A percentile compares a stretch with the other conserved stretches of the same genome.
phyloP scores from a whole-genome alignment of 768 basidiomycete species.

The Scleroderma bovista region DNA sequence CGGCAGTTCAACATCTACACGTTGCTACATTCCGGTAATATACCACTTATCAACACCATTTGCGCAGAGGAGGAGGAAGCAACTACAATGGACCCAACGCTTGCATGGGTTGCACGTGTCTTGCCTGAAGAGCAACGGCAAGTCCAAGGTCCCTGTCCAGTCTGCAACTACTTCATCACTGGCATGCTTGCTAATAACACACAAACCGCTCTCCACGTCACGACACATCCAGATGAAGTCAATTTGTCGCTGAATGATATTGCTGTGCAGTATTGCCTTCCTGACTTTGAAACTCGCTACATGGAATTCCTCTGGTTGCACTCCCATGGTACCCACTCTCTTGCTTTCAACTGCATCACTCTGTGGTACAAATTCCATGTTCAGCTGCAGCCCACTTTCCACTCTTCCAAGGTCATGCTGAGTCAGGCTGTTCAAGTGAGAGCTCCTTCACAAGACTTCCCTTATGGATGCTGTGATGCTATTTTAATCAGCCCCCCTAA shows the following conservation, averaged over 20 bases:
- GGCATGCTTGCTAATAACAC: too few relatives aligned
- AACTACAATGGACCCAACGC: background rate
- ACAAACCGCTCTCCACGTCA: background rate
- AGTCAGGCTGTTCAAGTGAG: conserved; percentile 16
- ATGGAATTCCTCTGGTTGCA: background rate
- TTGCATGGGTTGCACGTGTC: background rate
- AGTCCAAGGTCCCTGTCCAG: background rate
- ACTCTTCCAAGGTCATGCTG: conserved; percentile 12
- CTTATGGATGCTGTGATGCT: conserved; percentile 14
- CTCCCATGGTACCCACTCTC: background rate
- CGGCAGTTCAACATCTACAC: conserved; percentile 10
- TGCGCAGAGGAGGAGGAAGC: background rate
- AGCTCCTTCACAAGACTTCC: conserved; percentile 15
- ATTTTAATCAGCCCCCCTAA: conserved; percentile 1
- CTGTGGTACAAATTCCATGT: conserved; percentile 22
- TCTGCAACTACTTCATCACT: too few relatives aligned
- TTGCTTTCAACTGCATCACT: conserved; percentile 1
- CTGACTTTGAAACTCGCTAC: conserved; percentile 13
- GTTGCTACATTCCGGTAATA: background rate
- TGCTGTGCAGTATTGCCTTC: conserved; percentile 12
- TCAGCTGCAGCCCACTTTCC: conserved; percentile 18
- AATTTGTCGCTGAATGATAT: background rate
- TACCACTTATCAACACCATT: background rate
- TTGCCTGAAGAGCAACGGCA: background rate
- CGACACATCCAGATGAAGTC: background rate